Percentiles rank a stretch among this genome's conserved stretches.
phyloP scores from a whole-genome alignment of 139 green algal species.

The Desmodesmus armatus region DNA sequence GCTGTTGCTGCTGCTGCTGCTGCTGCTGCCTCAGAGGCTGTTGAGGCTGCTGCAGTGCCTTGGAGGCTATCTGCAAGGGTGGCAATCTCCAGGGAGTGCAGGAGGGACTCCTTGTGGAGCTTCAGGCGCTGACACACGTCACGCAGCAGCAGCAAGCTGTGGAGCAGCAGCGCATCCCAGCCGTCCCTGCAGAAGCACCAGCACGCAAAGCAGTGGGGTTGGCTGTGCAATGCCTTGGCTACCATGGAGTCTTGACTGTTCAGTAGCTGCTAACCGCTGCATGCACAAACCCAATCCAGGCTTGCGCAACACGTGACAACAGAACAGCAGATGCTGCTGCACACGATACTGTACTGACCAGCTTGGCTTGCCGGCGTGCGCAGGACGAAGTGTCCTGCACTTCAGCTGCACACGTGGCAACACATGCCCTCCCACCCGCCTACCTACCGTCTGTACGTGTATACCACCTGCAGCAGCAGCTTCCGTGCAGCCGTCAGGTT shows the following conservation, averaged over 20 bases:
- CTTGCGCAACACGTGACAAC: no score
- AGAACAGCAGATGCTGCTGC: no score
- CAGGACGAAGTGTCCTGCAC: no score
- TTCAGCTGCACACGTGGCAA: no score
- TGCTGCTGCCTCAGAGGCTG: not conserved
- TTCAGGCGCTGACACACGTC: conserved; percentile 67
- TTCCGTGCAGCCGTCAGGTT: conserved; percentile 59
- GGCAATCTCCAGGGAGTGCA: conserved; percentile 71
- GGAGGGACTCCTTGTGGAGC: conserved; percentile 57
- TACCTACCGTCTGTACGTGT: conserved; percentile 56
- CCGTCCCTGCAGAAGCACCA: conserved; percentile 52
- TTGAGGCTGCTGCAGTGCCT: conserved; percentile 7
- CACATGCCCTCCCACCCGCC: no score
- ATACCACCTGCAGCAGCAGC: conserved; percentile 63
- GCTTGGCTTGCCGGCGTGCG: no score
- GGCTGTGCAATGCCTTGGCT: no score
- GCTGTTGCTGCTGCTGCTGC: not conserved
- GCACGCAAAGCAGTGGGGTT: not conserved
- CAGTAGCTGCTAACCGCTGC: no score
- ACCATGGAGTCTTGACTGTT: no score
- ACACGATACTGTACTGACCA: no score
- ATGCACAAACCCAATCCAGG: no score
- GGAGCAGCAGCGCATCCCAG: conserved; percentile 62
- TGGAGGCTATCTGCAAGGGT: conserved; percentile 45
- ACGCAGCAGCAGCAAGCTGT: conserved; percentile 58